These are phyloP conservation scores for Posidonia australis DNA, from an alignment of 106 monocot species.

Conservation along the genomic window DNA sequence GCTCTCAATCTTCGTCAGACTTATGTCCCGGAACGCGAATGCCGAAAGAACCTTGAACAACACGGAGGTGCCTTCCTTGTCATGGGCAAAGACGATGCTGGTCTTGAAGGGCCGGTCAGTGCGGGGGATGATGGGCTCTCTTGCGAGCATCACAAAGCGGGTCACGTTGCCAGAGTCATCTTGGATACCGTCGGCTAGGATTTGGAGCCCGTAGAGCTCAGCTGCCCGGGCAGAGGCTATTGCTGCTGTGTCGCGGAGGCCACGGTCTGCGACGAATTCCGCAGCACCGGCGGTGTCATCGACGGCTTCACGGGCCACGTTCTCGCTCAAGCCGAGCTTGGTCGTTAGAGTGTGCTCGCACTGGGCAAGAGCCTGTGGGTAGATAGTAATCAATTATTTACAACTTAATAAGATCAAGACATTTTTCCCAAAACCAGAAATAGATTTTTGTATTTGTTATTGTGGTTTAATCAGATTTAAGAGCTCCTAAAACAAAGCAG, in stretches of 20 bases:
- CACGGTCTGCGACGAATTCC: constrained; percentile 27
- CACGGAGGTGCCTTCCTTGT: constrained; percentile 42
- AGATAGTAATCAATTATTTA: too few species aligned
- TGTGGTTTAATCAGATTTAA: too few species aligned
- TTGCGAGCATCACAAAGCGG: constrained; percentile 51
- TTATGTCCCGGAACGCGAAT: constrained; percentile 49
- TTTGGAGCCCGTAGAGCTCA: constrained; percentile 43
- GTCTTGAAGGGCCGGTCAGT: constrained; percentile 62
- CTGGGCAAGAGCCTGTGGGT: constrained; percentile 52
- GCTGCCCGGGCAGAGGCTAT: constrained; percentile 53
- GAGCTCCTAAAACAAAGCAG: too few species aligned
- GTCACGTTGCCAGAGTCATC: constrained; percentile 51
- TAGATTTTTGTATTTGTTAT: too few species aligned
- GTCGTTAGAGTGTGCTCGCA: constrained; percentile 55
- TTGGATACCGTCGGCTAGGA: constrained; percentile 53
- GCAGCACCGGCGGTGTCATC: constrained; percentile 14
- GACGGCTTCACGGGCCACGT: constrained; percentile 6
- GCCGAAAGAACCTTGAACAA: constrained; percentile 59
- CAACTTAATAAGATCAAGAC: too few species aligned
- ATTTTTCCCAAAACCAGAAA: too few species aligned
- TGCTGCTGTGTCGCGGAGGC: constrained; percentile 43
- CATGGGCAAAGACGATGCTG: constrained; percentile 51
- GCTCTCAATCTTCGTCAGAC: constrained; percentile 61
- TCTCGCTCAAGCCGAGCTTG: background rate
- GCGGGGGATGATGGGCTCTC: constrained; percentile 55